Evolutionary conservation across 2,329 filamentous ascomycete species (phyloP), one percentile per base, ranked within the genome.

Genomic region (Cephalotrichum gorgonifer): DNA sequence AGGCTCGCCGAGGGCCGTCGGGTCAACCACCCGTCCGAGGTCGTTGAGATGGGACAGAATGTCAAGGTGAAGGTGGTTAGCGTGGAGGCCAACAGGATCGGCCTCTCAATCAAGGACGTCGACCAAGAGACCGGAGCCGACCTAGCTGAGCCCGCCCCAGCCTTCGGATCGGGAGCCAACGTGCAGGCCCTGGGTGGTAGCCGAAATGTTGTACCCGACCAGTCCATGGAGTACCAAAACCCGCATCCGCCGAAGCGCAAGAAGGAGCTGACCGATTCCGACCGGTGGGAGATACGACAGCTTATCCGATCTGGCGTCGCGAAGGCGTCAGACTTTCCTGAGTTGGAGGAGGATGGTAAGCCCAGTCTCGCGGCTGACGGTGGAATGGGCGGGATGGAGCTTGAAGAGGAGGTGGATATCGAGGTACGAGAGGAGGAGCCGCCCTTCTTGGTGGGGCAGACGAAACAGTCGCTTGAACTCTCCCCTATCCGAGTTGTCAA

Each of bases 401-500:
- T 97, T 54, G 93, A 98, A 62, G 88, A 96, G 64, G 93, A 98
- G 60, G 81, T 98, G 4, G 93, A 98, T 58, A 98, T 98, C 54
- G 93, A 98, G 65, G 87, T 98, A 27, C 80, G 85, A 56, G 93
- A 98, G 53, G 93, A 98, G 58, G 93, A 98, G 60, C 94, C 93
- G 1, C 93, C 93, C 0, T 98, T 98, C 72, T 67, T 98, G 54
- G 86, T 88, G 15, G 93, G 93, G 4, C 94, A 98, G 64, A 98
- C 93, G 1, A 96, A 96, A 61, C 90, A 95, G 62, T 95, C 89
- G 9, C 74, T 98, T 8, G 93, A 98, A 60, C 70, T 98, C 4
- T 96, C 90, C 2, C 93, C 93, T 0, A 98, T 98, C 53, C 79
- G 94, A 54, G 90, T 98, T 22, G 88, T 98, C 57, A 97, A 97